phyloP scores from a whole-genome alignment of 768 basidiomycete species.

The Hericium rajendrae region DNA sequence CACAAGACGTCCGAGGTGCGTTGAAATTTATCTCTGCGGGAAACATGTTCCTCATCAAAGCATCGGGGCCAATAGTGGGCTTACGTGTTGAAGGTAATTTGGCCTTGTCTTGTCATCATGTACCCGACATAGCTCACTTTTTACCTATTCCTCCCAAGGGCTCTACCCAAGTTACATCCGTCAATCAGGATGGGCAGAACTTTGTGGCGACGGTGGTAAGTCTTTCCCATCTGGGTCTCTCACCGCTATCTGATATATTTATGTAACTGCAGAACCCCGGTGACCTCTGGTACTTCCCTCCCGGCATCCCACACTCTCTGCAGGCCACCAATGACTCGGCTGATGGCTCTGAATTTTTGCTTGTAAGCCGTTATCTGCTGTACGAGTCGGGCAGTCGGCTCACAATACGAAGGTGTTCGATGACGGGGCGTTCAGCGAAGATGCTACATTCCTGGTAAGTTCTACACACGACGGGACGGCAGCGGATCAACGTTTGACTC shows the following conservation, averaged over 20 bases:
- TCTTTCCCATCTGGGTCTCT: neutral
- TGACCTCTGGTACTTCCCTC: constrained; percentile 23
- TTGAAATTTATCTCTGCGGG: neutral
- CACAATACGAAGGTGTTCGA: constrained; percentile 21
- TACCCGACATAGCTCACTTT: too few relatives aligned
- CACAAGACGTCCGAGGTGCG: constrained; percentile 21
- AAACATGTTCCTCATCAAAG: neutral
- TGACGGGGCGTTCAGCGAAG: constrained; percentile 26
- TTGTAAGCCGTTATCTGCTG: constrained; percentile 15
- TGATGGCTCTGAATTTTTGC: constrained; percentile 25
- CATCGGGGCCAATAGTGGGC: constrained; percentile 18
- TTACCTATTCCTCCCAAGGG: constrained; percentile 2
- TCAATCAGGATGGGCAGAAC: constrained; percentile 9
- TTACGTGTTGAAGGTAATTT: constrained; percentile 22
- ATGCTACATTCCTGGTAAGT: constrained; percentile 25
- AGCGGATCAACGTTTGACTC: neutral
- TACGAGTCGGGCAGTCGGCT: neutral
- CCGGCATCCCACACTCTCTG: constrained; percentile 28
- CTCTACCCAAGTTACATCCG: constrained; percentile 7
- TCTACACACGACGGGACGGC: neutral
- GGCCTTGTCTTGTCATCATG: neutral
- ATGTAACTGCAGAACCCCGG: constrained; percentile 5
- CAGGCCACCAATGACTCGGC: constrained; percentile 23
- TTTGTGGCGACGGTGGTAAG: constrained; percentile 9
- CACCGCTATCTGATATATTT: neutral